These are phyloP conservation scores for Wallacemonas sp. DNA, from an alignment of 208 protist species.

Conservation along the genomic window DNA sequence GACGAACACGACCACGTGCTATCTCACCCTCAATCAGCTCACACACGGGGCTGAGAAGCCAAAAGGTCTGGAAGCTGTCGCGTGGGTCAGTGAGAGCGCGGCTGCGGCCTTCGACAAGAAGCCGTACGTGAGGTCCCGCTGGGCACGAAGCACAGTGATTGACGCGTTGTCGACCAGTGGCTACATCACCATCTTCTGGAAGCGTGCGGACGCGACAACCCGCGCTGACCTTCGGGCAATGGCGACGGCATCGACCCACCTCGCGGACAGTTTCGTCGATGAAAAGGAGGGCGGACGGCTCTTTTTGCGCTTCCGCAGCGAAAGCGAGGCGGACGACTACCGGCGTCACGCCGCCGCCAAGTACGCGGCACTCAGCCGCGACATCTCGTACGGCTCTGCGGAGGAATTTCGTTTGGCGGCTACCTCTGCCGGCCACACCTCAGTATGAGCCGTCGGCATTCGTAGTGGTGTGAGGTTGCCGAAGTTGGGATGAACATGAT, in stretches of 20 bases:
- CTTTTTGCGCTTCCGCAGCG: constrained; percentile 49
- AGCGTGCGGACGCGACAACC: constrained; percentile 17
- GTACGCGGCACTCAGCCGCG: constrained; percentile 32
- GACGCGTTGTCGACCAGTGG: too few relatives aligned
- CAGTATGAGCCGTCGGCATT: too few relatives aligned
- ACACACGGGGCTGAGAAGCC: constrained; percentile 6
- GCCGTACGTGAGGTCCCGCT: constrained; percentile 36
- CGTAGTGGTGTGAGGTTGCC: too few relatives aligned
- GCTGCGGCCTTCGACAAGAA: constrained; percentile 35
- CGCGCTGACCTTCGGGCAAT: constrained; percentile 14
- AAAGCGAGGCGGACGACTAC: constrained; percentile 45
- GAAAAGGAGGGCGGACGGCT: constrained; percentile 61
- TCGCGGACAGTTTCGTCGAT: constrained; percentile 53
- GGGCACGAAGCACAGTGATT: too few relatives aligned
- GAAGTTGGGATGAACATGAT: too few relatives aligned
- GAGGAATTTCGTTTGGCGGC: constrained; percentile 38
- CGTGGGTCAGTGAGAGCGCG: constrained; percentile 60
- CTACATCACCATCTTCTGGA: constrained; percentile 52
- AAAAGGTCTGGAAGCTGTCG: constrained; percentile 36
- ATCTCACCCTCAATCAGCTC: constrained; percentile 18
- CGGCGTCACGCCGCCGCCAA: constrained; percentile 27
- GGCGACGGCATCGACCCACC: constrained; percentile 6
- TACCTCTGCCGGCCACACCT: neutral
- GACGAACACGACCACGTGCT: constrained; percentile 25
- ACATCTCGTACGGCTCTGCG: constrained; percentile 54